These are phyloP conservation scores for Fusarium sublunatum DNA, from an alignment of 2,329 filamentous ascomycete genomes.

Conservation along the genomic window DNA sequence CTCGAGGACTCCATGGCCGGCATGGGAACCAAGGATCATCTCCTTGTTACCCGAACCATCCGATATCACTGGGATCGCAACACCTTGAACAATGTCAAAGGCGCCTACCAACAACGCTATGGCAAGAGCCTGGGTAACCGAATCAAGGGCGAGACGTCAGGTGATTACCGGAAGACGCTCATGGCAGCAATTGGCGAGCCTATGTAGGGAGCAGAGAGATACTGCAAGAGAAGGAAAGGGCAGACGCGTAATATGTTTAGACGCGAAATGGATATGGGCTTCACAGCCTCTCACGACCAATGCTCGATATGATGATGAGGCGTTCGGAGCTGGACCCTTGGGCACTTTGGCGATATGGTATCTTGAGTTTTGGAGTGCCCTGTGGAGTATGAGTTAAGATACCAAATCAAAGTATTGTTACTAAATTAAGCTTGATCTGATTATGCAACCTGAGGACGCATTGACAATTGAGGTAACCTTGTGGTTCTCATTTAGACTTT, in stretches of 20 bases:
- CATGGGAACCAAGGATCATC: constrained; percentile 84
- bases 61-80: constrained; percentile 84
- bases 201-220: constrained; percentile 17
- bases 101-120: constrained; percentile 79
- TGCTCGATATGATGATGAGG: constrained; percentile 24
- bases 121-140: constrained; percentile 73
- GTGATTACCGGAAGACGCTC: constrained; percentile 83
- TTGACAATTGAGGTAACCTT: neutral
- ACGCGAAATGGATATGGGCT: constrained; percentile 11
- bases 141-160: constrained; percentile 85
- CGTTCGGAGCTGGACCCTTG: constrained; percentile 26
- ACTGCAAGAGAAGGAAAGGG: neutral
- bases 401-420: constrained; percentile 11
- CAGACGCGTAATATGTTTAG: neutral
- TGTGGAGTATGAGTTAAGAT: constrained; percentile 23
- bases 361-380: constrained; percentile 19
- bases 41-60: constrained; percentile 82
- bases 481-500: neutral
- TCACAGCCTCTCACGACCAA: constrained; percentile 22
- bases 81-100: constrained; percentile 80
- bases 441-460: no score
- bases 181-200: constrained; percentile 71
- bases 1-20: constrained; percentile 92
- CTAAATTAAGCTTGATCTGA: no score
- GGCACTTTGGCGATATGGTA: constrained; percentile 18